Base-by-base conservation (phyloP, 2,329 filamentous ascomycete genomes). In the Xylariaceae sp. region DNA sequence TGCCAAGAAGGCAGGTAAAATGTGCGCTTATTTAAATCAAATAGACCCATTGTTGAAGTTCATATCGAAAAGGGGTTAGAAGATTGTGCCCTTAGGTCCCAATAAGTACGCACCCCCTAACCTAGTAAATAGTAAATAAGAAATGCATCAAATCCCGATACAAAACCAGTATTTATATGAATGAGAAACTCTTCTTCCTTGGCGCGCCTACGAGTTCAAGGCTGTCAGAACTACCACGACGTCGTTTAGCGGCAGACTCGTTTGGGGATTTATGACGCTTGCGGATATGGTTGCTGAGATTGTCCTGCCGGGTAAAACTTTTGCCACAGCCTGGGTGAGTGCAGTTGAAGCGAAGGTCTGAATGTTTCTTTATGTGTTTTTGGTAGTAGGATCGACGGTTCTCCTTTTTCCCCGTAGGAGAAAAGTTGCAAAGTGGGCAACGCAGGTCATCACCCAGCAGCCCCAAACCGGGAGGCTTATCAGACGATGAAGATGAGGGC, bases 291-390 rank as follows among this genome's bases (percentile, higher is more conserved):
- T 7, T 40, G 4, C 20, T 58, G 10, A 23, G 40, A 44, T 64
- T 62, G 40, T 64, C 59, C n/a, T 14, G 23, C 12, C 56, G 44
- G 2, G 49, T 56, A 16, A 48, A 61, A 1, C 6, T n/a, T 9
- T 41, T 59, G 10, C 2, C 18, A 29, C 61, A 65, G 7, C 48
- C 3, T 7, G 44, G 18, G 26, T 37, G 14, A 7, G 32, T 37
- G 26, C 63, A 65, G 20, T 41, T 29, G 12, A 49, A 46, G 20
- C 19, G 14, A 6, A 18, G 41, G 3, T 44, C 40, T 12, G 54
- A 20, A 20, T 63, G 60, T 0, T 5, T 56, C 20, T 49, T 54
- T 29, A 45, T 6, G 46, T 61, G 61, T 21, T 63, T 63, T 4
- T 50, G 54, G 23, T 58, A n/a, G 37, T 63, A 61, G 5, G 59